Base-by-base conservation (phyloP, 2,329 filamentous ascomycete genomes). In the Trichoderma simmonsii region DNA sequence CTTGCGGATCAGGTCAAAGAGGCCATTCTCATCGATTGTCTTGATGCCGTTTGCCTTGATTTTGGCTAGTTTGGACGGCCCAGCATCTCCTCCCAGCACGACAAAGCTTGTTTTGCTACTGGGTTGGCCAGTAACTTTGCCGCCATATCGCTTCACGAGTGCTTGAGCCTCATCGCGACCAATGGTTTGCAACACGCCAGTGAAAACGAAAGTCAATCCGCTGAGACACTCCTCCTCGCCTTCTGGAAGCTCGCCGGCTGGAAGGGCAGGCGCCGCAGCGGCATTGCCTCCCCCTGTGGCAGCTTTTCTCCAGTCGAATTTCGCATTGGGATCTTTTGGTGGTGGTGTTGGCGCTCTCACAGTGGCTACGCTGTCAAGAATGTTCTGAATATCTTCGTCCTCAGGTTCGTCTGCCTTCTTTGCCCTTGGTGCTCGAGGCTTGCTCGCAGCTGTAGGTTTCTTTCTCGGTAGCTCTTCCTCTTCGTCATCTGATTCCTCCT, bases 91-190 rank as follows among this genome's bases (percentile, higher is more conserved):
- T 57, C 96, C 96, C 3, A 99, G 87, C 18, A 99, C 93, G 60
- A 99, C 94, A 79, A 94, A 99, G 78, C 88, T 96, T 0, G 97
- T 99, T 82, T 97, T 98, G 78, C 91, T 92, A 79, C 95, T 98
- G 24, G 97, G 96, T 6, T 90, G 91, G 11, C 85, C 86, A 11
- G 92, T 97, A 28, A 97, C 91, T 82, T 97, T 98, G 68, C 96
- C 96, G 56, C 96, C 97, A 80, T 98, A 97, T 74, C 91, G 90
- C 81, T 99, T 99, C 71, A 98, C 93, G 21, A 99, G 85, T 57
- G 88, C 90, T 75, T 95, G 91, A 1, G 90, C 95, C 77, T 97
- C 94, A 6, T 97, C 94, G 73, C 96, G 90, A 59, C 92, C 91
- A 71, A 98, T 88, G 0, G 89, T 91, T 73, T 93, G 88, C 51